Percentiles rank a stretch among this genome's conserved stretches.
phyloP scores from a whole-genome alignment of 164 flowering plant genomes.

The Piper betle region DNA sequence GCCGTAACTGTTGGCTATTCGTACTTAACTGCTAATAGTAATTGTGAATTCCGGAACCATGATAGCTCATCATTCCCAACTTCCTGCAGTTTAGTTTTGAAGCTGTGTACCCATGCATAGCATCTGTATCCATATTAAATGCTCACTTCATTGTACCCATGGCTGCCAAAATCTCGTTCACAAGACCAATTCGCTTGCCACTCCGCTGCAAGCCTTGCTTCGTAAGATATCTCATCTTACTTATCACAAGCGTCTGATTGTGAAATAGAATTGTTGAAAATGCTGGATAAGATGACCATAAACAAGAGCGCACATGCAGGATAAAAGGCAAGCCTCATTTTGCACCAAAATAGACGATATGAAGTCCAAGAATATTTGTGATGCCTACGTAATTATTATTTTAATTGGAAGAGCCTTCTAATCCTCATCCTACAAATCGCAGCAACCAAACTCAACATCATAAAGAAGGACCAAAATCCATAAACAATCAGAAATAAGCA shows the following conservation, averaged over 20 bases:
- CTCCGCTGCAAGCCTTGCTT: conserved; percentile 95
- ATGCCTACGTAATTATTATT: no score
- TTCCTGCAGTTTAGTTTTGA: conserved; percentile 62
- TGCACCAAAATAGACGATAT: no score
- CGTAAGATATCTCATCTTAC: conserved; percentile 67
- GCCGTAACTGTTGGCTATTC: conserved; percentile 30
- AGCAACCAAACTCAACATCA: no score
- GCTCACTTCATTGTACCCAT: conserved; percentile 97
- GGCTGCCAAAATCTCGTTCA: conserved; percentile 97
- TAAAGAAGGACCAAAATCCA: no score
- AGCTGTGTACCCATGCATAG: conserved; percentile 96
- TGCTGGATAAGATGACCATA: no score
- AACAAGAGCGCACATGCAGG: no score
- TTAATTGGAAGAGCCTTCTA: no score
- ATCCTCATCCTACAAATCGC: no score
- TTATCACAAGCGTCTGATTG: conserved; percentile 67
- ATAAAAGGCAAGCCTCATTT: no score
- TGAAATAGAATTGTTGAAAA: not conserved
- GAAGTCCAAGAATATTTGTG: no score
- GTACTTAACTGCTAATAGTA: conserved; percentile 50
- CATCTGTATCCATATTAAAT: conserved; percentile 34
- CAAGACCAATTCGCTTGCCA: conserved; percentile 93
- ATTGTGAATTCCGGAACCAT: conserved; percentile 76
- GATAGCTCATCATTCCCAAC: conserved; percentile 74
- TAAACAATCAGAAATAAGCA: no score